These are phyloP conservation scores for Barbatosphaeria neglecta DNA, from an alignment of 495 filamentous ascomycete species.

Conservation along the genomic window DNA sequence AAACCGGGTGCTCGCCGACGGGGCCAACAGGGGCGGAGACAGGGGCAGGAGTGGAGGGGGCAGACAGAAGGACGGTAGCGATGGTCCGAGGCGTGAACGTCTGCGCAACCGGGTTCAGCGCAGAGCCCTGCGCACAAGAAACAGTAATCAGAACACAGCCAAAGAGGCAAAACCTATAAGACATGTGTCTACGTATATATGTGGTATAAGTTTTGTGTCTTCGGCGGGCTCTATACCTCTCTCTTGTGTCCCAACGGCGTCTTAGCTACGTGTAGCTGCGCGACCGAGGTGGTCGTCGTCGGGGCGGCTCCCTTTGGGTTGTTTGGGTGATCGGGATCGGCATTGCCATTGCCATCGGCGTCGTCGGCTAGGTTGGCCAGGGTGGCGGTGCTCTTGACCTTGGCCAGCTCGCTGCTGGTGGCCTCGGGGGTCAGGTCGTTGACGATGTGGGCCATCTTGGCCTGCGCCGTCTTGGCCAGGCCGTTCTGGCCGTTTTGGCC, in stretches of 20 bases:
- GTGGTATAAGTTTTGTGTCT: slow-evolving; percentile 27
- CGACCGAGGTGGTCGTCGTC: background rate
- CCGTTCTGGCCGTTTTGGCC: slow-evolving; percentile 6
- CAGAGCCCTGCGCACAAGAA: slow-evolving; percentile 29
- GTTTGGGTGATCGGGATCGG: too few species aligned
- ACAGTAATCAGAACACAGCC: slow-evolving; percentile 28
- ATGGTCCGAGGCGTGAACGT: slow-evolving; percentile 39
- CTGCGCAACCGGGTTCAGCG: slow-evolving; percentile 42
- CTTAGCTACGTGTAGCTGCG: slow-evolving; percentile 10
- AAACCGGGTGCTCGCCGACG: background rate
- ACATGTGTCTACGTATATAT: slow-evolving; percentile 28
- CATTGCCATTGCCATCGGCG: background rate
- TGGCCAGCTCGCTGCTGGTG: slow-evolving; percentile 22
- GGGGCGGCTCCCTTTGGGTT: too few species aligned
- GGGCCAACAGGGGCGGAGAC: slow-evolving; percentile 1
- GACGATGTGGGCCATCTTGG: slow-evolving; percentile 21
- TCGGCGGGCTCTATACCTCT: slow-evolving; percentile 36
- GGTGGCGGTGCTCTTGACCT: slow-evolving; percentile 13
- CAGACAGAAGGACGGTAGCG: background rate
- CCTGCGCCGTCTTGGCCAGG: slow-evolving; percentile 11
- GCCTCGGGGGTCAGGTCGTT: slow-evolving; percentile 27
- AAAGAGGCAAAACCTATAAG: slow-evolving; percentile 24
- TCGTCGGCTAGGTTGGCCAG: slow-evolving; percentile 2
- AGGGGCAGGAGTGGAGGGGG: background rate
- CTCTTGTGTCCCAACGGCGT: slow-evolving; percentile 24